Evolutionary conservation across 768 basidiomycete species (phyloP).

Genomic region (Strobilomyces echinocephalus): DNA sequence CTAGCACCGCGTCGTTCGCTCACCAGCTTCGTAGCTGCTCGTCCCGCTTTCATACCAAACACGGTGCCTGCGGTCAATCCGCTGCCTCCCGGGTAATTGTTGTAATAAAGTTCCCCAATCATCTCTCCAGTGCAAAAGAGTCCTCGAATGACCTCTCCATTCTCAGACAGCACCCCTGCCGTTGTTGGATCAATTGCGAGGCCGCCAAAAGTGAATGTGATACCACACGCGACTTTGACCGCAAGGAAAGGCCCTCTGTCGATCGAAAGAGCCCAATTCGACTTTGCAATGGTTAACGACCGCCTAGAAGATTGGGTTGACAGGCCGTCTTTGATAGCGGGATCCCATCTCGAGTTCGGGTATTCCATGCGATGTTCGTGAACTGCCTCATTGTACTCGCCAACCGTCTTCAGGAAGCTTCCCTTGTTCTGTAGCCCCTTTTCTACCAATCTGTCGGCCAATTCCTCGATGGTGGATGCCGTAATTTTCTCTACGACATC

Average conservation of each 20-base stretch:
- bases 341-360: conserved; percentile 46
- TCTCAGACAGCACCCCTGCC: conserved; percentile 44
- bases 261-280: conserved; percentile 63
- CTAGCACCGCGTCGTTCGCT: background rate
- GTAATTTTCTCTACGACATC: conserved; percentile 53
- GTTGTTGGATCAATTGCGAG: conserved; percentile 54
- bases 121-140: conserved; percentile 67
- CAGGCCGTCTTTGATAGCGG: conserved; percentile 57
- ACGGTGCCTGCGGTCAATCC: conserved; percentile 63
- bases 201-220: conserved; percentile 73
- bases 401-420: conserved; percentile 43
- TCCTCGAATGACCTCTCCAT: conserved; percentile 42
- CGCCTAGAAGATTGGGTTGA: conserved; percentile 42
- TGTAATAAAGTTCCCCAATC: conserved; percentile 59
- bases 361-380: conserved; percentile 33
- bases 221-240: conserved; percentile 63
- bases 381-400: conserved; percentile 49
- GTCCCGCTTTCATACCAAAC: conserved; percentile 56
- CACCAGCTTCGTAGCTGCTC: conserved; percentile 35
- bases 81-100: conserved; percentile 68
- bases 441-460: conserved; percentile 43
- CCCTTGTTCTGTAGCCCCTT: conserved; percentile 44
- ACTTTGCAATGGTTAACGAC: conserved; percentile 47
- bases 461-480: conserved; percentile 42
- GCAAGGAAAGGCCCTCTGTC: conserved; percentile 54